Base-by-base conservation (phyloP, 495 filamentous ascomycete species). In the Penicillium psychrofluorescens region DNA sequence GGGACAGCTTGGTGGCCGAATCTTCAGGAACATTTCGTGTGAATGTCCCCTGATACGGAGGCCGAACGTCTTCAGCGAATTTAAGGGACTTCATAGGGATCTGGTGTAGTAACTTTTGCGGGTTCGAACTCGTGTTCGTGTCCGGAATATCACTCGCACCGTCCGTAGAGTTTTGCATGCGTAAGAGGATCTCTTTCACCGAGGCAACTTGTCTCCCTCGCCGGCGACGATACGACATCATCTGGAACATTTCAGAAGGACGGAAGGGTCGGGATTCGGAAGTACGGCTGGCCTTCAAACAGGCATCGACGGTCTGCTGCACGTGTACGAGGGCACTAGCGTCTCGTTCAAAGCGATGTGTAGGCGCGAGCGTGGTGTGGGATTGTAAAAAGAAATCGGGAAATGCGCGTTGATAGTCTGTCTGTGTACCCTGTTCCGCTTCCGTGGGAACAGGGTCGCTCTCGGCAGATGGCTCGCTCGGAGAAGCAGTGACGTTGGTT, bases 31-130 rank as follows among this genome's bases (percentile, higher is more conserved):
- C 62, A 1, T 64, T 43, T 44, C 71, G 80, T 4, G 87, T 88
- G 45, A 81, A 85, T 0, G 94, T 96, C 7, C 92, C 92, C 45
- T 80, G 78, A 53, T 96, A 99, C 0, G 92, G 81, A 1, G 94
- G 92, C 28, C 92, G 76, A 7, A 96, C 86, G 64, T 97, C 92
- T 62, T 95, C 84, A 7, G 69, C 67, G 47, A 97, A 97, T 39
- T 79, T 76, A 6, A 99, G 65, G 28, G 84, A 82, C 56, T 95
- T 96, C 57, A 88, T 71, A 4, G 81, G 75, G 7, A 94, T 64
- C 4, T 66, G 54, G 37, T 75, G 73, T 11, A 98, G 72, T 3
- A 78, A 58, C n/a, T 78, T 58, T 7, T 59, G 55, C 7, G 74
- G 72, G 11, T 68, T 64, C 8, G 48, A 36, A 10, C 45, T 36